Conservation (phyloP, 192 early-diverging fungal species). For the Helicostylum pulchrum region DNA sequence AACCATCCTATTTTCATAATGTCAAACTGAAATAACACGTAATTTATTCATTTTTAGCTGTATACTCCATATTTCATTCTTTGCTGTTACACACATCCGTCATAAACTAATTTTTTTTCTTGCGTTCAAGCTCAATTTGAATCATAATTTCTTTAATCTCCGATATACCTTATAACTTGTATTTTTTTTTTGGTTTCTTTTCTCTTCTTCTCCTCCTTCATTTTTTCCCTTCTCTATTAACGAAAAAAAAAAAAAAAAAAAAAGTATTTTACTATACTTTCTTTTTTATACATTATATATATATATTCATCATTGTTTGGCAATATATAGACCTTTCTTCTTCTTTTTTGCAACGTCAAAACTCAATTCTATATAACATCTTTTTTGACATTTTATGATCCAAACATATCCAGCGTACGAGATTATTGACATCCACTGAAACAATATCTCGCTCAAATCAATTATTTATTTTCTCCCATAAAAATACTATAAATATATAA, state of each 20-base stretch:
- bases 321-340: too few species aligned
- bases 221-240: slow-evolving; percentile 1
- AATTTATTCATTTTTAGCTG: not conserved
- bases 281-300: not conserved
- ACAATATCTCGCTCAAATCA: slow-evolving; percentile 10
- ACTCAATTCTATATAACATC: not conserved
- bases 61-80: slow-evolving; percentile 4
- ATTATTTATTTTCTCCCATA: not conserved
- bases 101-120: slow-evolving; percentile 7
- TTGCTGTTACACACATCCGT: slow-evolving; percentile 8
- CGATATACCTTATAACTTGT: not conserved
- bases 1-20: slow-evolving; percentile 10
- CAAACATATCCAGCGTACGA: slow-evolving; percentile 12
- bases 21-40: not conserved
- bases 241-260: not conserved
- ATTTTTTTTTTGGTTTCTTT: slow-evolving; percentile 3
- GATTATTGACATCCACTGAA: slow-evolving; percentile 19
- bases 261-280: slow-evolving; percentile 4
- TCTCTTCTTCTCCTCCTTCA: not conserved
- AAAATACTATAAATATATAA: slow-evolving; percentile 3
- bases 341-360: too few species aligned
- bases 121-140: slow-evolving; percentile 9
- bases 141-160: slow-evolving; percentile 13
- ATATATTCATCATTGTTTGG: too few species aligned
- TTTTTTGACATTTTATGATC: slow-evolving; percentile 20